phyloP scores from a whole-genome alignment of 169 alveolate genomes.

The Theileria annulata region DNA sequence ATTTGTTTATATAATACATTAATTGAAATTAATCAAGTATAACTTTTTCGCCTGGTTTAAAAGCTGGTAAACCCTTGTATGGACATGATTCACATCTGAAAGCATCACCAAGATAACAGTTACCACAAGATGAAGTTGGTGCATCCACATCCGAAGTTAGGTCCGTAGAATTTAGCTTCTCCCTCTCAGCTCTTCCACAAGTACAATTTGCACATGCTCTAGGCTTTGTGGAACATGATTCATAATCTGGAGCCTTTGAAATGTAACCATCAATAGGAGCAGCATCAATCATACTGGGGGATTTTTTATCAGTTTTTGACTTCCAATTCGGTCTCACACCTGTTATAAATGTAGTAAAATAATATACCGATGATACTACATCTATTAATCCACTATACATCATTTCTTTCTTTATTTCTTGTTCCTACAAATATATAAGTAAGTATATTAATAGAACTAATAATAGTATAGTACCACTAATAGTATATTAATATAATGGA shows the following conservation, averaged over 20 bases:
- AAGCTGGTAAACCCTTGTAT: constrained; percentile 91
- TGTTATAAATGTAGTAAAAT: constrained; percentile 15
- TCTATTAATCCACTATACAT: constrained; percentile 62
- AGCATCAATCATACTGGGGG: neutral
- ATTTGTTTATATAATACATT: neutral
- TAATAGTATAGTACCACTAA: neutral
- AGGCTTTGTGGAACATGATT: constrained; percentile 86
- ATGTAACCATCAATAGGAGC: constrained; percentile 50
- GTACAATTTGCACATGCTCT: constrained; percentile 93
- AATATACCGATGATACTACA: constrained; percentile 19
- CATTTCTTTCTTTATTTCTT: constrained; percentile 37
- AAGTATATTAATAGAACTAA: neutral
- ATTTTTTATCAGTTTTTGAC: neutral
- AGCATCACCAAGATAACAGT: constrained; percentile 94
- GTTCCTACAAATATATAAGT: constrained; percentile 23
- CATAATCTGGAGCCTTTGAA: constrained; percentile 62
- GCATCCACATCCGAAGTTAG: constrained; percentile 79
- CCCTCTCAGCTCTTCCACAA: constrained; percentile 91
- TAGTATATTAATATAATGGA: neutral
- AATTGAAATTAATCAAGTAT: constrained; percentile 15
- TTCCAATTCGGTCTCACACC: constrained; percentile 61
- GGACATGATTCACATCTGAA: constrained; percentile 94
- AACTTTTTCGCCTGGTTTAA: constrained; percentile 90
- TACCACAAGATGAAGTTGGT: constrained; percentile 86
- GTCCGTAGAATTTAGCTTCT: constrained; percentile 74